Base-by-base conservation (phyloP, 345 rosid species). In the Rhodamnia rubescens region DNA sequence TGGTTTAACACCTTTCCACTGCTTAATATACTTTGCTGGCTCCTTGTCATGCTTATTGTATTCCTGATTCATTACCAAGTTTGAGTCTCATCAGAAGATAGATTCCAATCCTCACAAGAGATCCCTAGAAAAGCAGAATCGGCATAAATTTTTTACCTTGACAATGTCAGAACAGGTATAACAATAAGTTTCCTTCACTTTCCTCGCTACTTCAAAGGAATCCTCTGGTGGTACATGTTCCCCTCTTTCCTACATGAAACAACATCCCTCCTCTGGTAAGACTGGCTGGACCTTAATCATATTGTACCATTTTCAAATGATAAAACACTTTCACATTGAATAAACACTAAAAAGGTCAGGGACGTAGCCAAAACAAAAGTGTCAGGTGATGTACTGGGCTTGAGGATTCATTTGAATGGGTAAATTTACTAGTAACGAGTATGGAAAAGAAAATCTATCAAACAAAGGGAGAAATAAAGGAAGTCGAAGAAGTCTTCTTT, bases 181-280 rank as follows among this genome's bases (percentile, higher is more conserved):
- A 88, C 96, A 93, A 86, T 96, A 90, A 90, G 92, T 91, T 93
- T 97, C 99, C 92, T 97, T 97, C 87, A 94, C 98, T 94, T 93
- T 95, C 81, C 96, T 94, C 53, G 99, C 99, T 64, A 95, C 98
- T 85, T 96, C 98, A 64, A 97, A 94, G 50, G 98, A 96, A 88
- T 96, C 99, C 88, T 97, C 99, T 1, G 96, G 98, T 51, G 99
- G 99, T 89, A 97, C 88, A 88, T 97, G 93, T 92, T 97, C 99
- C 85, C 98, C 98, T 91, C 99, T 93, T 94, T 97, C 98, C 99
- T 96, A 88, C 85, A 93, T 59, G 83, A 86, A 89, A 82, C 18
- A 29, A 51, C 61, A 29, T 69, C 47, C 47, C 47, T 18, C 78
- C 78, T 69, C 80, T 18, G 21, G 47, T 69, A 36, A 69, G 80